phyloP scores from a whole-genome alignment of 306 rosid genomes.

The Betula pendula region DNA sequence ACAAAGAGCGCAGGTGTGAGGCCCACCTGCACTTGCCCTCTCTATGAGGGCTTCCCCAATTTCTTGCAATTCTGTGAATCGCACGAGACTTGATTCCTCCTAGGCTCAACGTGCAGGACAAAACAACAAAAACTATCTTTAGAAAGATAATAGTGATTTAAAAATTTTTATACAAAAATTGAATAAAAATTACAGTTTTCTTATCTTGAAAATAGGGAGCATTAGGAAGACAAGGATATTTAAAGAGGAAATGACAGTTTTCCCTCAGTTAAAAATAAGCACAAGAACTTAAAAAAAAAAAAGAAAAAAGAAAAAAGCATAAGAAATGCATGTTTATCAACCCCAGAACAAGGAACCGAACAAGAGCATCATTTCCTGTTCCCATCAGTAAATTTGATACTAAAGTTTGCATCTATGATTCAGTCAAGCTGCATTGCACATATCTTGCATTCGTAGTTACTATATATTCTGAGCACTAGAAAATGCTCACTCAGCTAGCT shows the following conservation, averaged over 20 bases:
- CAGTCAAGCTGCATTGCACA: not conserved
- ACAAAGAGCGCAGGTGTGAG: no score
- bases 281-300: no score
- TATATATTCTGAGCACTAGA: not conserved
- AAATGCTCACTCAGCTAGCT: slow-evolving; percentile 22
- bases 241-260: not conserved
- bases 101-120: not conserved
- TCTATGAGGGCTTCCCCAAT: no score
- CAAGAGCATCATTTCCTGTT: not conserved
- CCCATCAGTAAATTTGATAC: not conserved
- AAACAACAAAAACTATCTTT: no score
- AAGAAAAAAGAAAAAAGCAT: not conserved
- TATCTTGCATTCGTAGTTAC: not conserved
- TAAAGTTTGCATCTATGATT: not conserved
- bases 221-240: not conserved
- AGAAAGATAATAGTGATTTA: no score
- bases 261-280: no score
- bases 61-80: not conserved
- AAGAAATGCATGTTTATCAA: not conserved
- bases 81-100: no score
- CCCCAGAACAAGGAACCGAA: not conserved
- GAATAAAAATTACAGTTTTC: no score
- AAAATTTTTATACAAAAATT: no score
- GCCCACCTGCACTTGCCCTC: no score
- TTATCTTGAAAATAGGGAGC: no score